phyloP scores from a whole-genome alignment of 495 filamentous ascomycete genomes.

The Penicillium taxi region DNA sequence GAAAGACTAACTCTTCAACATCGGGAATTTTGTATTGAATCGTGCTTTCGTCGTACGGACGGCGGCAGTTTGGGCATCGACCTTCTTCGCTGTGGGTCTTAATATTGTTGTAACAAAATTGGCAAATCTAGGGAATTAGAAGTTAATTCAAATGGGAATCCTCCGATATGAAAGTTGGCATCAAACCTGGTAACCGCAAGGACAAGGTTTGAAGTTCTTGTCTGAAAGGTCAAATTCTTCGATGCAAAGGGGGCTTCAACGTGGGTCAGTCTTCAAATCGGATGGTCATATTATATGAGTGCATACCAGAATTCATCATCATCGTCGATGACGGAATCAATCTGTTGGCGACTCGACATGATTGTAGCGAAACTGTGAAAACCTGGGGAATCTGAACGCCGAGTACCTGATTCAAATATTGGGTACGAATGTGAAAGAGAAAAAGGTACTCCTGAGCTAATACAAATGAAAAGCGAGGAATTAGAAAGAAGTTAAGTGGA shows the following conservation, averaged over 20 bases:
- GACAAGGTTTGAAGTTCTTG: constrained; percentile 94
- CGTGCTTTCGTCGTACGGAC: constrained; percentile 90
- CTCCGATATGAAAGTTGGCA: neutral
- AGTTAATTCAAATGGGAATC: neutral
- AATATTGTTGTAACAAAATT: constrained; percentile 99
- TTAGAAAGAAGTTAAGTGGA: constrained; percentile 10
- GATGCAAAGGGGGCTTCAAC: constrained; percentile 81
- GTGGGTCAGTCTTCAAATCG: constrained; percentile 10
- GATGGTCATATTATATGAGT: neutral
- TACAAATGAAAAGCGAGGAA: constrained; percentile 9
- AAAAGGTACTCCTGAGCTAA: constrained; percentile 11
- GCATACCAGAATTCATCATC: constrained; percentile 87
- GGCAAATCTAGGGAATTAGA: constrained; percentile 67
- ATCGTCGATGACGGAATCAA: constrained; percentile 96
- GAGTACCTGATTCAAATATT: constrained; percentile 20
- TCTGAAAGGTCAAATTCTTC: constrained; percentile 98
- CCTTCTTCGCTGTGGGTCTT: constrained; percentile 86
- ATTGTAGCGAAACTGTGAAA: constrained; percentile 20
- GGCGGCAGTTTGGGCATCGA: constrained; percentile 89
- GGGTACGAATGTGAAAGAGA: constrained; percentile 14
- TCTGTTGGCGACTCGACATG: constrained; percentile 61
- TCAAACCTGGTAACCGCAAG: constrained; percentile 93
- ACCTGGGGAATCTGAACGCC: constrained; percentile 21
- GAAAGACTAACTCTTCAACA: constrained; percentile 68
- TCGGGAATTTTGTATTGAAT: constrained; percentile 94